Conservation (phyloP, 176 grass and related monocot species). For the Chloris gayana region DNA sequence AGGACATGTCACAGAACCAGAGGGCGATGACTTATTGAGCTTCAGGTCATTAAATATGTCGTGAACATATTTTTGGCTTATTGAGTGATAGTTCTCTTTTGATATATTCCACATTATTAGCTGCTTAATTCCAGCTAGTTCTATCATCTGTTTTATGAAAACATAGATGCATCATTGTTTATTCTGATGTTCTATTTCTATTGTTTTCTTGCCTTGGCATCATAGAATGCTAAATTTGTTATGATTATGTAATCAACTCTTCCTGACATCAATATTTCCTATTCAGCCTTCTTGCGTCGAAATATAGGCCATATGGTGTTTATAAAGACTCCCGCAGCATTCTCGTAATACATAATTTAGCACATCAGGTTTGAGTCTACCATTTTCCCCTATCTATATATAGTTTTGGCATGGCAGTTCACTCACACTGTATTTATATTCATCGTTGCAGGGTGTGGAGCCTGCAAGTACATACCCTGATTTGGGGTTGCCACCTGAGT, state of each 20-base stretch:
- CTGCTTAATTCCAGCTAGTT: slow-evolving; percentile 14
- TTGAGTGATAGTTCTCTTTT: too few species aligned
- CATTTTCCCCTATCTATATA: slow-evolving; percentile 14
- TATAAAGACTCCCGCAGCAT: slow-evolving; percentile 85
- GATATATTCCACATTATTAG: slow-evolving; percentile 5
- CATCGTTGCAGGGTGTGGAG: slow-evolving; percentile 74
- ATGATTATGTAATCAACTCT: slow-evolving; percentile 4
- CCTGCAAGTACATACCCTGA: slow-evolving; percentile 42
- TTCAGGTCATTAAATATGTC: slow-evolving; percentile 1
- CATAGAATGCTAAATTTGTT: slow-evolving; percentile 36
- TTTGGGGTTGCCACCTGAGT: slow-evolving; percentile 79
- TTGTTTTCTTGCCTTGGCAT: background rate
- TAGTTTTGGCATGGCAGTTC: slow-evolving; percentile 1
- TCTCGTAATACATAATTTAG: slow-evolving; percentile 96
- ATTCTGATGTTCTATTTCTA: background rate
- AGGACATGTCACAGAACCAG: too few species aligned
- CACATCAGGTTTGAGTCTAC: slow-evolving; percentile 78
- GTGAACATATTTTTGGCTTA: background rate
- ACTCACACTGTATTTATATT: slow-evolving; percentile 18
- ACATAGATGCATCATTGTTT: background rate
- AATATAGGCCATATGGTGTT: slow-evolving; percentile 94
- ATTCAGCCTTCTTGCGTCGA: slow-evolving; percentile 78
- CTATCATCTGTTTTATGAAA: background rate
- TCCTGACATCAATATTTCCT: slow-evolving; percentile 34
- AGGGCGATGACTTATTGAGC: background rate